These are phyloP conservation scores for Mycena rosella DNA, from an alignment of 768 basidiomycete species.

Conservation along the genomic window DNA sequence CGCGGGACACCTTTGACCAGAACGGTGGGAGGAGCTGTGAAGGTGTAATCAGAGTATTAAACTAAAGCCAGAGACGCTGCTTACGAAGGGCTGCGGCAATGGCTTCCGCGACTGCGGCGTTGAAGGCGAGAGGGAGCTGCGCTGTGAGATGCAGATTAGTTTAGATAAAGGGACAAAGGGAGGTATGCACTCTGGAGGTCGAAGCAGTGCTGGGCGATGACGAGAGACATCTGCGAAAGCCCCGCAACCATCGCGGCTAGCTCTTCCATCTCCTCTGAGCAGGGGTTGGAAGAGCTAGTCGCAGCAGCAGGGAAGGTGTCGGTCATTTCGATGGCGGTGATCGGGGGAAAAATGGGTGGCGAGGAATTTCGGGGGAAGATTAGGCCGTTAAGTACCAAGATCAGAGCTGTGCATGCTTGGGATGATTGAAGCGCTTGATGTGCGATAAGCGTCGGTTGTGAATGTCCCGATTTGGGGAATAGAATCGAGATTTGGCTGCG, in stretches of 20 bases:
- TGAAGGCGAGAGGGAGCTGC: neutral
- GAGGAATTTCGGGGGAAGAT: too few relatives aligned
- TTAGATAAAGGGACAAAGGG: too few relatives aligned
- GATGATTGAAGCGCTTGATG: too few relatives aligned
- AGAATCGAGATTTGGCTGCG: too few relatives aligned
- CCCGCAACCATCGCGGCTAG: neutral
- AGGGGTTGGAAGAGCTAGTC: neutral
- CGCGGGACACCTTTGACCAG: neutral
- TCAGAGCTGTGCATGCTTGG: too few relatives aligned
- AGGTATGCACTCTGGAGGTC: slow-evolving; percentile 8
- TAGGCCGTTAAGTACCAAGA: too few relatives aligned
- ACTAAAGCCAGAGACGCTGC: neutral
- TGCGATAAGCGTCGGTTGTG: too few relatives aligned
- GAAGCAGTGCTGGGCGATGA: slow-evolving; percentile 4
- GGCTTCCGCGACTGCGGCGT: neutral
- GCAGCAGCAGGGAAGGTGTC: neutral
- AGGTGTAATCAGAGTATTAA: neutral
- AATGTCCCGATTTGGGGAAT: too few relatives aligned
- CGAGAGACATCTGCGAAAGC: slow-evolving; percentile 11
- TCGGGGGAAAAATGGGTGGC: too few relatives aligned
- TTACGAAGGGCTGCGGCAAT: neutral
- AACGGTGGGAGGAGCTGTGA: too few relatives aligned
- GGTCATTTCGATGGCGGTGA: neutral
- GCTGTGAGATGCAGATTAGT: neutral
- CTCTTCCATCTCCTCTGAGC: slow-evolving; percentile 6